Conservation (phyloP, 148 eudicot genomes). For the Linanthus parryae region DNA sequence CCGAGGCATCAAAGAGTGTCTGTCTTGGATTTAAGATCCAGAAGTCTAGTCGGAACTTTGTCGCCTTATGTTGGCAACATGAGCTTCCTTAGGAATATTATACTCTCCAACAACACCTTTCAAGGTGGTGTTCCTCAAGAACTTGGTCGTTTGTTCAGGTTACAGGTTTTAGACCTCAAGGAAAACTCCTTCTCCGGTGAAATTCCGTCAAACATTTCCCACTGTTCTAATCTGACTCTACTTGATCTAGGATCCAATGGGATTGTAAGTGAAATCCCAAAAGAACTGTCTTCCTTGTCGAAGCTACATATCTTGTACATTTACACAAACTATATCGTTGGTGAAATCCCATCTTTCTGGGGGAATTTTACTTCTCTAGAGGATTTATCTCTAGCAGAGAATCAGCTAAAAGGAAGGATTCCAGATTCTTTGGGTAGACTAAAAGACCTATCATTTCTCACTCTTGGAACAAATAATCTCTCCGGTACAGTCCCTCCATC, state of each 20-base stretch:
- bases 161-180: slow-evolving; percentile 1
- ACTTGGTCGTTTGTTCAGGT: slow-evolving; percentile 12
- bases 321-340: neutral
- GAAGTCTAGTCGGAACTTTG: neutral
- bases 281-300: slow-evolving; percentile 2
- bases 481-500: slow-evolving; percentile 16
- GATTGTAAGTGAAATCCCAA: slow-evolving; percentile 8
- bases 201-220: slow-evolving; percentile 11
- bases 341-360: slow-evolving; percentile 8
- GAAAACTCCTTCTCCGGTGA: slow-evolving; percentile 9
- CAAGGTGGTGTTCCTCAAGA: slow-evolving; percentile 10
- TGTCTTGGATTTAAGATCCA: slow-evolving; percentile 2
- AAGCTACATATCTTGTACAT: neutral
- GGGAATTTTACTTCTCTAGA: slow-evolving; percentile 12
- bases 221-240: neutral
- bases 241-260: slow-evolving; percentile 1
- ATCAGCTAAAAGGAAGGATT: slow-evolving; percentile 12
- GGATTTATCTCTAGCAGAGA: neutral
- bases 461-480: slow-evolving; percentile 3
- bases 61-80: slow-evolving; percentile 15
- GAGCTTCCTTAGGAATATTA: slow-evolving; percentile 8
- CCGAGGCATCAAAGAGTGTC: slow-evolving; percentile 13
- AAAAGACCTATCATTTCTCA: neutral
- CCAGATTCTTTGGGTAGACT: slow-evolving; percentile 14
- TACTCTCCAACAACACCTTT: slow-evolving; percentile 7